Base-by-base conservation (phyloP, 768 basidiomycete species). In the Boletus tylopilopsis region DNA sequence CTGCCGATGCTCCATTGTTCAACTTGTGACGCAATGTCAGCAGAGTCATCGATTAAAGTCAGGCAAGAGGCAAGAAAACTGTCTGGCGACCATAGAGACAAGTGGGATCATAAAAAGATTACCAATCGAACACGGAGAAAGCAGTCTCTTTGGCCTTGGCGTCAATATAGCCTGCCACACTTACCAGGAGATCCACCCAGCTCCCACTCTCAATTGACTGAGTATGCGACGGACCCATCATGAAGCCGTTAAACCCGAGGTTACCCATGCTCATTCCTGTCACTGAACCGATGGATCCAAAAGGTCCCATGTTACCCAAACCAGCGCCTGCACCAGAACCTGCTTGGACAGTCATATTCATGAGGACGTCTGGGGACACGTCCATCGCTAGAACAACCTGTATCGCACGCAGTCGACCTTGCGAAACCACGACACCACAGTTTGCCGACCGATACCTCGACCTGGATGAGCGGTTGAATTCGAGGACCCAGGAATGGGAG, bases 331-430 rank as follows among this genome's bases (percentile, higher is more conserved):
- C 24, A 21, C 59, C 35, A 23, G 63, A 39, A 25, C 55, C 51
- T 13, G 47, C 15, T 12, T 51, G 44, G 33, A 58, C 54, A 12
- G 36, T 42, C 52, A 66, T 62, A 45, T 52, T 51, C 63, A 63
- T 59, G 25, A 67, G 41, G 21, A 53, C 52, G 12, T 67, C 63
- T 33, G 63, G 16, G 11, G 57, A 57, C 40, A 56, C 45, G 32
- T 59, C 53, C 15, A 40, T 23, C 72, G 53, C 84, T 64, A 33
- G 77, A 76, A 60, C 84, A 78, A 35, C 85, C 56, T 87, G 87
- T 45, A 91, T 84, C 35, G 85, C 86, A 49, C 78, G 76, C 79
- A 90, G 80, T 40, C 85, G 76, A 18, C 77, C 76, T 65, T 90
- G 87, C 54, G 80, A 84, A 73, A 90, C 78, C 13, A 90, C 80